These are phyloP conservation scores for Chlamydomonas schloesseri DNA, from an alignment of 139 green algal genomes.

Conservation along the genomic window DNA sequence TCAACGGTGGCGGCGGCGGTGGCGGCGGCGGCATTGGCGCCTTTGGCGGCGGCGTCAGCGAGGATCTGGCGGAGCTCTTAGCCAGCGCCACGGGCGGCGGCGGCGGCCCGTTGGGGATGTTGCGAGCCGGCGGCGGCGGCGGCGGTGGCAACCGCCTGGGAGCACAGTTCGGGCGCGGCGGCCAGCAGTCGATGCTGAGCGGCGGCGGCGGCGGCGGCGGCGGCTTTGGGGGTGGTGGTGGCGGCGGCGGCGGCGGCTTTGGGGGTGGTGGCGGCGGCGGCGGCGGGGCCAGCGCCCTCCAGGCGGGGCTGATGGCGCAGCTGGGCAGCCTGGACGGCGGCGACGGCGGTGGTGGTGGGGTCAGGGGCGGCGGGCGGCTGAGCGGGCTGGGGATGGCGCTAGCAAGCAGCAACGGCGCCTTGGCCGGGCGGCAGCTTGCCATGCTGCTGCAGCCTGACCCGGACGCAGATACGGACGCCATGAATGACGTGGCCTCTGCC, in stretches of 20 bases:
- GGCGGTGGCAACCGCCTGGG: neutral
- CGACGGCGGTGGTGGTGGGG: neutral
- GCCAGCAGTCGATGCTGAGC: too few species aligned
- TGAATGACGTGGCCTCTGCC: neutral
- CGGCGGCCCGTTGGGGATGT: neutral
- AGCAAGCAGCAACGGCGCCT: too few species aligned
- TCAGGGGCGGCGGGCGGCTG: neutral
- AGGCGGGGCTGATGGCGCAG: neutral
- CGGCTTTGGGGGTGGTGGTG: too few species aligned
- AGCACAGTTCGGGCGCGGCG: too few species aligned
- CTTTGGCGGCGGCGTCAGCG: neutral
- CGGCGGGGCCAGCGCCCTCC: neutral
- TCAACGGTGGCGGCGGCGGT: neutral
- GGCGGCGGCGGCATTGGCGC: neutral
- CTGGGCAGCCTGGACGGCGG: neutral
- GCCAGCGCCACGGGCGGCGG: neutral
- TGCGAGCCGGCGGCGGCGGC: too few species aligned
- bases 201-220: too few species aligned
- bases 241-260: neutral
- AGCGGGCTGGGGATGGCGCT: neutral
- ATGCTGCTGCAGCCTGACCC: conserved; percentile 15
- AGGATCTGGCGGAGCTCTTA: neutral
- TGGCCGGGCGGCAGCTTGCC: neutral
- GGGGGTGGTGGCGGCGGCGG: neutral
- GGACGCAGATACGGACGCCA: neutral